Evolutionary conservation across 2,329 filamentous ascomycete species (phyloP), one percentile per base, ranked within the genome.

Genomic region (Aphanoascus verrucosus): DNA sequence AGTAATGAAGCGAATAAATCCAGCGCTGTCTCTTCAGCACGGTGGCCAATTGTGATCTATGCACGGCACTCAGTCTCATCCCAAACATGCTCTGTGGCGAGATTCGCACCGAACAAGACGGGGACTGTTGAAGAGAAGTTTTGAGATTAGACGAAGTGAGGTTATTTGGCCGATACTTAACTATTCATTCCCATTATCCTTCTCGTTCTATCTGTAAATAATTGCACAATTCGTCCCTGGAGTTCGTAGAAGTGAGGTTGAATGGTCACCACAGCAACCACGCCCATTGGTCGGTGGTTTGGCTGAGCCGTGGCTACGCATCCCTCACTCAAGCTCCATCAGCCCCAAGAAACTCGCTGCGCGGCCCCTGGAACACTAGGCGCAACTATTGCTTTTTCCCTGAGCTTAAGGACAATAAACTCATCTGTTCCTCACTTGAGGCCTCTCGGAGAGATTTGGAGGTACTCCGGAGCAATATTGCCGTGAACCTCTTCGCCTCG

Each of bases 351-450:
- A 11, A 19, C n/a, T 11, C 34, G 9, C 35, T 5, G n/a, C 9
- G 37, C 38, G 23, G 31, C 17, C 11, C 19, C 20, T 32, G 23
- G 47, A 32, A 19, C 37, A 28, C 48, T 42, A 43, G 28, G 38
- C 32, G 19, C 34, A 11, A 28, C 46, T 37, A 37, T 49, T 49
- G 46, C 35, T 40, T 49, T 40, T 40, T 49, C 20, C 38, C 40
- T 34, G 34, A n/a, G 34, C 11, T 7, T 48, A 37, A 48, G 8
- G 20, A 17, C 28, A 19, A 47, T 17, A 51, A 23, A 34, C 41
- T 23, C 15, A n/a, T 15, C 15, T 23, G 9, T 12, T 35, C 23
- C 32, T 40, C 38, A 12, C 5, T 46, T 46, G 7, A 45, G 31
- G 19, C 37, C 12, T 34, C 23, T 41, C n/a, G 2, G 37, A 37